Evolutionary conservation across 2,329 filamentous ascomycete species (phyloP).

Genomic region (Colletotrichum aenigma): DNA sequence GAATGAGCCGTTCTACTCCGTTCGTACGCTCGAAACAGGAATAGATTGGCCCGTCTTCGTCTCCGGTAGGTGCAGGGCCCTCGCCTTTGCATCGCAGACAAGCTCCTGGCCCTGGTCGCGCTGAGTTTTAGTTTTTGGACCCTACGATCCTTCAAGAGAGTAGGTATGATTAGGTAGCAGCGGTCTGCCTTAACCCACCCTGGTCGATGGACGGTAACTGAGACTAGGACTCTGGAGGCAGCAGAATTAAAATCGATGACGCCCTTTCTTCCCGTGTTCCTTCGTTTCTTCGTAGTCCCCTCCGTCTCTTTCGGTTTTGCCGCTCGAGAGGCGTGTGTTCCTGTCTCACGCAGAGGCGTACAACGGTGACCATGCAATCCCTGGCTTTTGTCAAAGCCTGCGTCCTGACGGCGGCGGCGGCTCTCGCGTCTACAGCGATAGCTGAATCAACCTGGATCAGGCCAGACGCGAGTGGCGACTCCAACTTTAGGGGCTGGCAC

Average conservation of each 20-base stretch:
- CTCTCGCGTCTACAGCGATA: not conserved
- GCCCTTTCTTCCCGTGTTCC: not conserved
- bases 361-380: not conserved
- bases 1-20: not conserved
- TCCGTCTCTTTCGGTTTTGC: not conserved
- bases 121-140: not conserved
- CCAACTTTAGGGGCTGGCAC: not conserved
- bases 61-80: not conserved
- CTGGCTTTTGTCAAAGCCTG: not conserved
- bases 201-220: too few species aligned
- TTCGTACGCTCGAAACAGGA: not conserved
- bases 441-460: not conserved
- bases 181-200: not conserved
- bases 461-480: not conserved
- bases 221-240: not conserved
- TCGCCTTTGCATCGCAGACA: not conserved
- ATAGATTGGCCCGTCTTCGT: not conserved
- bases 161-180: not conserved
- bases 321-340: not conserved
- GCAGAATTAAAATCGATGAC: not conserved
- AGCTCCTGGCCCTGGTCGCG: not conserved
- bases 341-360: not conserved
- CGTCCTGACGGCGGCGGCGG: not conserved
- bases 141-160: not conserved
- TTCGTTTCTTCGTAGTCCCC: not conserved